Conservation (phyloP, 208 protist genomes). For the Giardia muris region DNA sequence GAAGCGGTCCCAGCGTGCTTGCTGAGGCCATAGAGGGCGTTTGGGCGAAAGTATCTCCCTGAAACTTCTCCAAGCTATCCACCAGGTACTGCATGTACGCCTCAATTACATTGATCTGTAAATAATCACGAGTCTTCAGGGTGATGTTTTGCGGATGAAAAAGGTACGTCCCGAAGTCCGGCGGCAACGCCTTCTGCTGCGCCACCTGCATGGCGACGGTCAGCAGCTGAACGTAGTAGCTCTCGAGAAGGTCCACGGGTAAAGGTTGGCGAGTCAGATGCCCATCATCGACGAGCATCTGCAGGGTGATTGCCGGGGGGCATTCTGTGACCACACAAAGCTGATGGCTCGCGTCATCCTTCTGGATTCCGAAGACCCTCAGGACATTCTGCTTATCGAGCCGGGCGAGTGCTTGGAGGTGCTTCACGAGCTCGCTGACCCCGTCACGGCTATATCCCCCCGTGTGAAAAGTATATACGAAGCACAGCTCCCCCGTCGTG, state of each 20-base stretch:
- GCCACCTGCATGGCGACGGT: neutral
- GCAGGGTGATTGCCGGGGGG: neutral
- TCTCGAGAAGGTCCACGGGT: neutral
- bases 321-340: neutral
- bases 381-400: neutral
- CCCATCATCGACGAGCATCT: neutral
- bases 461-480: neutral
- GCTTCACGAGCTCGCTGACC: neutral
- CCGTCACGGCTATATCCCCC: neutral
- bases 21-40: neutral
- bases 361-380: neutral
- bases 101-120: neutral
- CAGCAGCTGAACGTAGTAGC: neutral
- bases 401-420: neutral
- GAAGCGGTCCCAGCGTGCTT: neutral
- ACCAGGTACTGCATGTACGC: neutral
- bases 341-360: neutral
- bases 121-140: neutral
- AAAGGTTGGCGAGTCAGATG: neutral
- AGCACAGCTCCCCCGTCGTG: neutral
- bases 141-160: neutral
- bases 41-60: neutral
- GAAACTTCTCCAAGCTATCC: neutral
- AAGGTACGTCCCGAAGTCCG: neutral
- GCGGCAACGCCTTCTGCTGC: neutral